phyloP scores from a whole-genome alignment of 1,284 basidiomycete genomes.

The Moesziomyces sp. region DNA sequence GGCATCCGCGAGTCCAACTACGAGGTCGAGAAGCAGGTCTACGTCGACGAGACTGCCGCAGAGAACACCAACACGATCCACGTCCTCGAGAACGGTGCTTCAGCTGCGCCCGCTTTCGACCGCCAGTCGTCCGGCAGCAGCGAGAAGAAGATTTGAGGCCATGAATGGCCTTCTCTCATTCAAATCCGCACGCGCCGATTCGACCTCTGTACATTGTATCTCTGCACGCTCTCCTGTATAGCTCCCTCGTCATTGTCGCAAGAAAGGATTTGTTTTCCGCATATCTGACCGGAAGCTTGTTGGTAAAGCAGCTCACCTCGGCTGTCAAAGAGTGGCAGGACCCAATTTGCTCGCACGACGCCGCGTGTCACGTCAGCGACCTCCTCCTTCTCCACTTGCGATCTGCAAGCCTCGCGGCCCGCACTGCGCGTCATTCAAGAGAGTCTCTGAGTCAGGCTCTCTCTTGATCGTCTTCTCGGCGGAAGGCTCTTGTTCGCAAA shows the following conservation, averaged over 20 bases:
- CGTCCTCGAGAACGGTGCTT: constrained; percentile 15
- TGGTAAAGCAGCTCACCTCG: too few relatives aligned
- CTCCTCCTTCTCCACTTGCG: too few relatives aligned
- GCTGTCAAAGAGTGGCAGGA: too few relatives aligned
- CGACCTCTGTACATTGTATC: background rate
- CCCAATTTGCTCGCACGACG: too few relatives aligned
- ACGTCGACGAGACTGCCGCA: constrained; percentile 23
- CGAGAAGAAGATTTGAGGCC: constrained; percentile 30
- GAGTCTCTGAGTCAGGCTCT: too few relatives aligned
- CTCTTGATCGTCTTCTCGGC: too few relatives aligned
- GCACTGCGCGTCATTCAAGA: too few relatives aligned
- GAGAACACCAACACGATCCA: constrained; percentile 24
- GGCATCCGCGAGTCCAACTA: constrained; percentile 31
- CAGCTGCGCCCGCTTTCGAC: constrained; percentile 16
- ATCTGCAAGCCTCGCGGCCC: too few relatives aligned
- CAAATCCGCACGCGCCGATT: too few relatives aligned
- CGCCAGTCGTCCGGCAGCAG: constrained; percentile 27
- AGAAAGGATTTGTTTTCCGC: background rate
- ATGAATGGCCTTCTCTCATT: background rate
- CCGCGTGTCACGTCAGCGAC: too few relatives aligned
- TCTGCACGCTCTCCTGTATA: background rate
- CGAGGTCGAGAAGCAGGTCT: constrained; percentile 33
- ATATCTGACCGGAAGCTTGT: background rate
- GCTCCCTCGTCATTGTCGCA: background rate
- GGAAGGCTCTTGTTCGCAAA: too few relatives aligned